Base-by-base conservation (phyloP, 805 yeast species). In the Wickerhamiella allomyrinae region DNA sequence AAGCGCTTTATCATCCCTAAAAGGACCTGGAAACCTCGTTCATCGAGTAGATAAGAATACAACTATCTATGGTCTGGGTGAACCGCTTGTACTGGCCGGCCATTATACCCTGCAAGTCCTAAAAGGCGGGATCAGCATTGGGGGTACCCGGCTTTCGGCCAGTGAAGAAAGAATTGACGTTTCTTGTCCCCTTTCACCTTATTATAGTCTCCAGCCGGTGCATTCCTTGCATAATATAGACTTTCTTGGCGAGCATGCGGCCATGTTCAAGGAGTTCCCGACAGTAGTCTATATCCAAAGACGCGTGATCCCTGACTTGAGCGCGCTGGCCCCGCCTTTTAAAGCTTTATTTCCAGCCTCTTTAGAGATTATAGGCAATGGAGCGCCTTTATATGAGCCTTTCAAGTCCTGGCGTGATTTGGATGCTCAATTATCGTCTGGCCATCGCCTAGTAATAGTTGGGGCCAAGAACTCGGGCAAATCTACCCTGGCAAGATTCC, bases 401-500 rank as follows among this genome's bases (percentile, higher is more conserved):
- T 49, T 47, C 20, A 38, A 34, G 10, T 46, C 52, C 2, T 57
- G 60, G 60, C 19, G 29, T 20, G 44, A 39, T 5, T 22, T 50
- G n/a, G 48, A 41, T 14, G n/a, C 35, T 17, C 37, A 41, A 13
- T 7, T 17, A 17, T 17, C 14, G 14, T 22, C 10, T 7, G 37
- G 34, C 1, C 40, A 40, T 8, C 25, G 45, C 6, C 45, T 70
- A 1, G 57, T 75, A 41, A 58, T 76, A 0, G 63, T 74, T 19
- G 87, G 87, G 0, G 68, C 76, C 34, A 85, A 83, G 54, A 80
- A 79, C 47, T 70, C 84, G 1, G 96, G 96, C 1, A 86, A 86
- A 54, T 79, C 94, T 1, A 79, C 93, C 2, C 55, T 84, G 5
- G 42, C 73, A 4, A 80, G 82, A 50, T 61, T 61, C 19, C 49